Base-by-base conservation (phyloP, 441 rosid genomes). In the Erysimum pusillum region DNA sequence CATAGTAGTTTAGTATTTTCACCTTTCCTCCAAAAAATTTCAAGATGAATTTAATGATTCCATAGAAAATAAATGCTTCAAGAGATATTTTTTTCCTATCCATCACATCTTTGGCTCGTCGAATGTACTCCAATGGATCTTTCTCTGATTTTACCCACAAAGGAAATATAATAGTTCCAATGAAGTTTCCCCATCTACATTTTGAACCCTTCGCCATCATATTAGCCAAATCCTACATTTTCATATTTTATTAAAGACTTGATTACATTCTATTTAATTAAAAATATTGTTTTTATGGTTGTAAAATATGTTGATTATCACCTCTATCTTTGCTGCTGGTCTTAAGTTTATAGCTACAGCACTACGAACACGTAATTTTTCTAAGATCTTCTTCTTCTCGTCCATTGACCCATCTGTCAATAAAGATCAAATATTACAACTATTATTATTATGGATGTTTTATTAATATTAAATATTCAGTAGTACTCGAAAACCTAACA, bases 301-400 rank as follows among this genome's bases (percentile, higher is more conserved):
- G 38, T 45, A n/a, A 6, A 31, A 56, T 34, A n/a, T 10, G 22
- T 42, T 18, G 6, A 45, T 11, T 20, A 51, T 77, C 15, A 93
- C 97, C 93, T 87, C 91, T 14, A 93, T 91, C 36, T 93, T 91
- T 5, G 73, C 71, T 25, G 71, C 32, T 15, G 92, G 89, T 80
- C 97, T 82, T 51, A 90, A 9, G 57, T 89, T 91, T 42, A 86
- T 58, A 12, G 87, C 85, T 61, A 87, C 57, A 20, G 90, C 76
- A 38, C 91, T 87, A 67, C 93, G 85, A 4, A 93, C 63, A 25
- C 93, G 87, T 28, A 84, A 69, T 7, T 60, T 59, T 18, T 68
- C 79, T 36, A 68, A 31, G 32, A n/a, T 42, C 54, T 14, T 11
- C 69, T 61, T 61, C 70, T 62, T 69, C 39, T 7, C 14, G 6